Base-by-base conservation (phyloP, 331 rosid species). In the Quercus lobata region DNA sequence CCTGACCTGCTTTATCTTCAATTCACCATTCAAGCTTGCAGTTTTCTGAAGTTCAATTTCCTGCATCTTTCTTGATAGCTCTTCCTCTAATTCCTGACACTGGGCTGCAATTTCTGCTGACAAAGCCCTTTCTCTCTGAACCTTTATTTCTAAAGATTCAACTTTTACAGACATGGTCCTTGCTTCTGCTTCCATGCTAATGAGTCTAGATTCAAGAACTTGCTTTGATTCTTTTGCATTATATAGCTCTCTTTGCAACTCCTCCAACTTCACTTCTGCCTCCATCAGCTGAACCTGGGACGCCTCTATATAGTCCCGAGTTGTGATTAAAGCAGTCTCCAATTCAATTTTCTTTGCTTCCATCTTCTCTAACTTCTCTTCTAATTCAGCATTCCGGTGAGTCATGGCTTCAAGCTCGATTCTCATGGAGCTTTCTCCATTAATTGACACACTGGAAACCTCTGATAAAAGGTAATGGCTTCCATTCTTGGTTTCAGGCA, bases 1-100 rank as follows among this genome's bases (percentile, higher is more conserved):
- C 80, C 83, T 62, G 78, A 94, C 98, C 94, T 94, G 94, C 80
- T 94, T 94, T 78, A 91, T 85, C 90, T 92, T 94, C 82, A 80
- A 41, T 82, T 90, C 97, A 58, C 74, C 78, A 57, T 83, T 82
- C 27, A 91, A 83, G 75, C 69, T 73, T 71, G 86, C 78, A 37
- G 77, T 79, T 80, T 88, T 87, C 63, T 81, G 86, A 70, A 88
- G 76, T 53, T 77, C 76, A 29, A 90, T 89, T 71, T 90, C 94
- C 80, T 91, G 89, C 68, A 75, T 88, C 74, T 73, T 87, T 27
- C 80, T 86, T 77, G 84, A 81, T 27, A 92, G 79, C 88, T 90
- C 90, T 69, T 89, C 87, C 76, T 94, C 93, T 76, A 94, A 72
- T 72, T 80, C 76, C 72, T 71, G 88, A 83, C 85, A 92, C 86